phyloP scores from a whole-genome alignment of 129 eudicot genomes.

The Centrapalus pauciflorus region DNA sequence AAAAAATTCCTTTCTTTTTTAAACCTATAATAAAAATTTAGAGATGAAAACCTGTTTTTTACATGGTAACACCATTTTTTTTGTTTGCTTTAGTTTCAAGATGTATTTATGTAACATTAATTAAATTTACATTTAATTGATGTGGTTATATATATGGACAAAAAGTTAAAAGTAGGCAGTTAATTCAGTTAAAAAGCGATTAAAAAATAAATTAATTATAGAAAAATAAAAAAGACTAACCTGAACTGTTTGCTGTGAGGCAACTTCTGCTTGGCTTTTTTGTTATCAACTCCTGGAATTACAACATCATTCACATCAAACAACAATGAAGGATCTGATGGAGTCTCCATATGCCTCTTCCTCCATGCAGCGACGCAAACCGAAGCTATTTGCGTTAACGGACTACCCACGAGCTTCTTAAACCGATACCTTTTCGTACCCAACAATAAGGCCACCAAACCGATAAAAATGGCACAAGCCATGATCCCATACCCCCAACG shows the following conservation, averaged over 20 bases:
- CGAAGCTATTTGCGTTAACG: conserved; percentile 81
- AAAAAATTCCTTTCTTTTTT: too few species aligned
- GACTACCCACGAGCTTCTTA: conserved; percentile 87
- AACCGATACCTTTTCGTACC: conserved; percentile 74
- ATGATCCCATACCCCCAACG: conserved; percentile 86
- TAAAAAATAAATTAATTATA: not conserved
- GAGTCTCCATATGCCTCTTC: conserved; percentile 55
- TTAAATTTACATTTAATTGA: not conserved
- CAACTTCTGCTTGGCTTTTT: conserved; percentile 57
- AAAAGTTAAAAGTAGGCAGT: not conserved
- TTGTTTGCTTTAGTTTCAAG: not conserved
- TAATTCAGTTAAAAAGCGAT: conserved; percentile 18
- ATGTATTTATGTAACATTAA: not conserved
- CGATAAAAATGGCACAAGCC: conserved; percentile 57
- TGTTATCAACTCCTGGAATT: conserved; percentile 17
- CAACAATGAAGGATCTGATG: conserved; percentile 55
- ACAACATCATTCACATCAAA: conserved; percentile 46
- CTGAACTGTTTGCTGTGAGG: conserved; percentile 78
- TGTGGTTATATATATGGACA: not conserved
- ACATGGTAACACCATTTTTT: too few species aligned
- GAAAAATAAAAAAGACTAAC: conserved; percentile 25
- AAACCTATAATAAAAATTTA: too few species aligned
- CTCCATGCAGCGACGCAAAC: conserved; percentile 77
- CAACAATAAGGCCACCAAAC: conserved; percentile 47
- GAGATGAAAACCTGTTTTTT: too few species aligned